A percentile compares a stretch with the other conserved stretches of the same genome.
These are phyloP conservation scores for Cutaneotrichosporon dermatis DNA, from an alignment of 1,284 basidiomycete genomes.

Conservation along the genomic window DNA sequence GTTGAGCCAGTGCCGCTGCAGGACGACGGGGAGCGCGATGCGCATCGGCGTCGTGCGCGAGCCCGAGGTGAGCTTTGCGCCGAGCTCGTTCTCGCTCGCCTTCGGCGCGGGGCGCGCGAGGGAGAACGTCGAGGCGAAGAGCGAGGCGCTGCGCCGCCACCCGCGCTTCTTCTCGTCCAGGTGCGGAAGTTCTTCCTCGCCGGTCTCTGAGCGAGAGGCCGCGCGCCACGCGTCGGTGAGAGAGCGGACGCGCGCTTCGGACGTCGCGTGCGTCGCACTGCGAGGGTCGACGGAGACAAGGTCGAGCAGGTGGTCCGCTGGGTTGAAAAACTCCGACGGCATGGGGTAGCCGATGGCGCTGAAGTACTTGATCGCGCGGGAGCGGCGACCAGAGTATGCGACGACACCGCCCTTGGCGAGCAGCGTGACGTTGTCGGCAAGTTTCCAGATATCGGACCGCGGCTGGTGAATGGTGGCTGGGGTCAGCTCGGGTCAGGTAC, in stretches of 20 bases:
- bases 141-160: not conserved
- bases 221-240: constrained; percentile 24
- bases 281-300: constrained; percentile 47
- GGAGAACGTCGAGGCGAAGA: not conserved
- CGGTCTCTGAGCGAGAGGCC: constrained; percentile 6
- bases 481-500: not conserved
- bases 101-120: not conserved
- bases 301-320: constrained; percentile 50
- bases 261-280: constrained; percentile 20
- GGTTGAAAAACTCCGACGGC: constrained; percentile 47
- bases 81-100: no score
- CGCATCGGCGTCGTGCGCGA: constrained; percentile 40
- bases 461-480: constrained; percentile 56
- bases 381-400: constrained; percentile 38
- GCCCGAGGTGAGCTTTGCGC: constrained; percentile 11
- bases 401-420: constrained; percentile 54
- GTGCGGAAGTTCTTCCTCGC: constrained; percentile 5
- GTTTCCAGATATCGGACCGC: constrained; percentile 53
- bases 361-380: constrained; percentile 42
- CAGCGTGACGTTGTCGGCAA: constrained; percentile 53
- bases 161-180: not conserved
- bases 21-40: constrained; percentile 46
- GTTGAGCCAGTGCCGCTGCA: constrained; percentile 47
- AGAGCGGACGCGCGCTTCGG: constrained; percentile 20
- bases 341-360: constrained; percentile 42